Evolutionary conservation across 2,329 filamentous ascomycete genomes (phyloP).

Genomic region (Colletotrichum liaoningense): DNA sequence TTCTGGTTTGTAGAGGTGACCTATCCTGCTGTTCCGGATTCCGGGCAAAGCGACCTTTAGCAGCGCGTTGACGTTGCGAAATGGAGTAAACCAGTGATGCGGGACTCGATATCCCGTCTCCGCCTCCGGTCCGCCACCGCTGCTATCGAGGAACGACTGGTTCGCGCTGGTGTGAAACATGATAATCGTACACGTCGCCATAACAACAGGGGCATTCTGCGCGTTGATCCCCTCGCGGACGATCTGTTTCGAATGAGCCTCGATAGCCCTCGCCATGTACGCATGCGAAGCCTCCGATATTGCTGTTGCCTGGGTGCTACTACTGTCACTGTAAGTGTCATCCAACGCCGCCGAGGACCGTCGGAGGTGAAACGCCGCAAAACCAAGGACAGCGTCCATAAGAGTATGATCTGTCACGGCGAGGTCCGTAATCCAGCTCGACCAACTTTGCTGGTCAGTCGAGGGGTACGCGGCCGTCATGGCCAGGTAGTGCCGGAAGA

Average conservation of each 20-base stretch:
- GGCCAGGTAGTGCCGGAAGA: neutral
- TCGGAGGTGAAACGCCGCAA: neutral
- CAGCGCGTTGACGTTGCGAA: neutral
- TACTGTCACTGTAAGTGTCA: too few relatives aligned
- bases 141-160: neutral
- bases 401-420: neutral
- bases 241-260: neutral
- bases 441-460: neutral
- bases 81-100: neutral
- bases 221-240: neutral
- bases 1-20: neutral
- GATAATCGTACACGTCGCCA: neutral
- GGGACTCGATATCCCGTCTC: too few relatives aligned
- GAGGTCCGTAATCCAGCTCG: neutral
- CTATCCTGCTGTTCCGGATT: neutral
- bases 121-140: too few relatives aligned
- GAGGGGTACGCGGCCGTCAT: neutral
- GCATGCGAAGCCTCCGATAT: neutral
- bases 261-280: neutral
- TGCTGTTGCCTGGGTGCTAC: too few relatives aligned
- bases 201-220: neutral
- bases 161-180: neutral
- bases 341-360: too few relatives aligned
- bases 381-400: neutral
- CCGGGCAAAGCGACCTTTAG: neutral